A percentile compares a stretch with the other conserved stretches of the same genome.
phyloP scores from a whole-genome alignment of 306 rosid genomes.

The Casuarina cunninghamiana region DNA sequence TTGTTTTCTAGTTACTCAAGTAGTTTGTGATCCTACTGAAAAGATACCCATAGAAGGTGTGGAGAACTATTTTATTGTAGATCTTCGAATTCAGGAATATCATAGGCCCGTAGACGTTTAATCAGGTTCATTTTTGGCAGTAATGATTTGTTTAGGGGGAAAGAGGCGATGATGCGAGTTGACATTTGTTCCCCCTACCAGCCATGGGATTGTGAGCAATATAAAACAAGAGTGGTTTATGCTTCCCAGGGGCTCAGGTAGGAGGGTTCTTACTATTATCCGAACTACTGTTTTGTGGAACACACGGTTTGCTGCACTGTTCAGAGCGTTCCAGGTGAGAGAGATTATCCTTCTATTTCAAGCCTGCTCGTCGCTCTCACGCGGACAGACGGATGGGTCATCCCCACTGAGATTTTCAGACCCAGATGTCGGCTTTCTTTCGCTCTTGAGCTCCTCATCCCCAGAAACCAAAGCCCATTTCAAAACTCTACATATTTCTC shows the following conservation, averaged over 20 bases:
- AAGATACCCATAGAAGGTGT: no score
- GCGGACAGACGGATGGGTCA: slow-evolving; percentile 36
- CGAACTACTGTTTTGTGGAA: no score
- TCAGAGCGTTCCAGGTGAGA: no score
- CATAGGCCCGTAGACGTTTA: background rate
- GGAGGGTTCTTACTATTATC: no score
- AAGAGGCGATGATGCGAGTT: slow-evolving; percentile 18
- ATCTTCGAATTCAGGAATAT: no score
- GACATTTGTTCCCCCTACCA: slow-evolving; percentile 13
- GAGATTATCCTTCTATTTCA: slow-evolving; percentile 45
- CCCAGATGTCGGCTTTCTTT: slow-evolving; percentile 16
- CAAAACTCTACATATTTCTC: slow-evolving; percentile 12
- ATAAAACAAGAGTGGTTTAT: background rate
- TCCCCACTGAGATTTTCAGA: slow-evolving; percentile 26
- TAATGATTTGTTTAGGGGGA: slow-evolving; percentile 22
- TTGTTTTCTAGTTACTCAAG: background rate
- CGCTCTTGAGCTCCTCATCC: background rate
- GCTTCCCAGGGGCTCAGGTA: background rate
- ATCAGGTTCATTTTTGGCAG: background rate
- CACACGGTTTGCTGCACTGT: no score
- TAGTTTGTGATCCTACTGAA: no score
- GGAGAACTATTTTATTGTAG: no score
- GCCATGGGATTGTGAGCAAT: background rate
- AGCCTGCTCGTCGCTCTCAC: slow-evolving; percentile 51
- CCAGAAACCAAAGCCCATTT: background rate